Percentiles rank a stretch among this genome's conserved stretches.
phyloP scores from a whole-genome alignment of 805 yeast genomes.

The Saccharomycopsis javanensis region DNA sequence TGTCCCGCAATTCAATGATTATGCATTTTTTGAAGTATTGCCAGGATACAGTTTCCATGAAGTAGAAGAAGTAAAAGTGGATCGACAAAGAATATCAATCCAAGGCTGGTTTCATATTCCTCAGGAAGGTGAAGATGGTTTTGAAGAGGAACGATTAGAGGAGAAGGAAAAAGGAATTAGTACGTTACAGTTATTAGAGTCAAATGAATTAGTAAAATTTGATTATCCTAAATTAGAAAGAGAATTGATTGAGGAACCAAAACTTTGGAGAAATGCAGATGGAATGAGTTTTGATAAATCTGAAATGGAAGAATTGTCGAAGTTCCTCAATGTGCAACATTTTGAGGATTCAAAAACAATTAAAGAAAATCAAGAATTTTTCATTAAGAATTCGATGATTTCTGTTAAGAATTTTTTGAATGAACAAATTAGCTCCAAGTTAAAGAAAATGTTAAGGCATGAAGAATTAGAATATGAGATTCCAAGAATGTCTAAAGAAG shows the following conservation, averaged over 20 bases:
- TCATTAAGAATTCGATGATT: conserved; percentile 59
- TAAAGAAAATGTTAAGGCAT: conserved; percentile 41
- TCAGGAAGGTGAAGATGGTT: conserved; percentile 85
- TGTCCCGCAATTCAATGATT: conserved; percentile 91
- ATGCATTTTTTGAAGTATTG: conserved; percentile 90
- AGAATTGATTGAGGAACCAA: conserved; percentile 32
- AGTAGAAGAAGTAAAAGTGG: conserved; percentile 92
- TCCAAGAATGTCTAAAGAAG: conserved; percentile 48
- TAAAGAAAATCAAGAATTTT: conserved; percentile 26
- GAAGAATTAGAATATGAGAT: conserved; percentile 52
- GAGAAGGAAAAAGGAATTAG: conserved; percentile 64
- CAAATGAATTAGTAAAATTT: conserved; percentile 63
- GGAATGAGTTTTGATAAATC: conserved; percentile 23
- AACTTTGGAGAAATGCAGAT: conserved; percentile 23
- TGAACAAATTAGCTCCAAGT: conserved; percentile 37
- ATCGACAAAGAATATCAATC: conserved; percentile 81
- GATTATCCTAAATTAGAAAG: conserved; percentile 69
- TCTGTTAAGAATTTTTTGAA: conserved; percentile 58
- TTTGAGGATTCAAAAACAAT: background rate
- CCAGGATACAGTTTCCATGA: conserved; percentile 97
- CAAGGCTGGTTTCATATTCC: conserved; percentile 99
- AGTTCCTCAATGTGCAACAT: conserved; percentile 37
- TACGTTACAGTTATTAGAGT: conserved; percentile 71
- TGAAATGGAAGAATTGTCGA: conserved; percentile 42
- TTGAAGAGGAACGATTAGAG: conserved; percentile 40